Percentiles rank a stretch among this genome's conserved stretches.
These are phyloP conservation scores for Talaromyces rugulosus DNA, from an alignment of 2,329 filamentous ascomycete species.

Conservation along the genomic window DNA sequence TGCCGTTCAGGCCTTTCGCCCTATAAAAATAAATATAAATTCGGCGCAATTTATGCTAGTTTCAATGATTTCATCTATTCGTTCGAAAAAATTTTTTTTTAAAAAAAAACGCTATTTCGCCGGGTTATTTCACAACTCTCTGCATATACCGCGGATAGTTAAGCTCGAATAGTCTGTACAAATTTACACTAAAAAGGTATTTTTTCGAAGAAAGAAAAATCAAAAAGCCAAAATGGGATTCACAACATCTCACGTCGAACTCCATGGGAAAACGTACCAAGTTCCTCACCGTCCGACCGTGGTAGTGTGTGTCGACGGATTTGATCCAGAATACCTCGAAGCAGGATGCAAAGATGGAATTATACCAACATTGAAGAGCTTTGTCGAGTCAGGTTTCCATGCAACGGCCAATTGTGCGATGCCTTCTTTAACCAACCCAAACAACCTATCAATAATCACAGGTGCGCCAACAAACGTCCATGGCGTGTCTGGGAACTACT, in stretches of 20 bases:
- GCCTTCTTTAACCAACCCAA: constrained; percentile 45
- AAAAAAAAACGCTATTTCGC: neutral
- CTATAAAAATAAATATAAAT: neutral
- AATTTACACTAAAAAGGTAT: neutral
- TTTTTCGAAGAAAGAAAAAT: neutral
- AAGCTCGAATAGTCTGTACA: neutral
- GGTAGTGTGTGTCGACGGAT: constrained; percentile 42
- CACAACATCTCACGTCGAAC: constrained; percentile 11
- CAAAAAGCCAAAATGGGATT: constrained; percentile 10
- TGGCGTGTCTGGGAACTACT: constrained; percentile 44
- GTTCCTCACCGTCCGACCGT: constrained; percentile 35
- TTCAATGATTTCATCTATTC: neutral
- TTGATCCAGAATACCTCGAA: constrained; percentile 40
- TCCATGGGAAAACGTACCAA: constrained; percentile 29
- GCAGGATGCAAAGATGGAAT: constrained; percentile 31
- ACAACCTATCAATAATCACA: constrained; percentile 45
- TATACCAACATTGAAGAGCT: constrained; percentile 29
- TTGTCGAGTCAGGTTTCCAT: constrained; percentile 36
- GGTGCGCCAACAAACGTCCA: constrained; percentile 37
- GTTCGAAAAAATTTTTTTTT: neutral
- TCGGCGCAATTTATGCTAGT: neutral
- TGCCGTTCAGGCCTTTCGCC: neutral
- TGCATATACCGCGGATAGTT: neutral
- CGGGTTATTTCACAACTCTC: neutral
- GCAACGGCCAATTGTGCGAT: constrained; percentile 36